Evolutionary conservation across 2,329 filamentous ascomycete species (phyloP).

Genomic region (Aspergillus cejpii): DNA sequence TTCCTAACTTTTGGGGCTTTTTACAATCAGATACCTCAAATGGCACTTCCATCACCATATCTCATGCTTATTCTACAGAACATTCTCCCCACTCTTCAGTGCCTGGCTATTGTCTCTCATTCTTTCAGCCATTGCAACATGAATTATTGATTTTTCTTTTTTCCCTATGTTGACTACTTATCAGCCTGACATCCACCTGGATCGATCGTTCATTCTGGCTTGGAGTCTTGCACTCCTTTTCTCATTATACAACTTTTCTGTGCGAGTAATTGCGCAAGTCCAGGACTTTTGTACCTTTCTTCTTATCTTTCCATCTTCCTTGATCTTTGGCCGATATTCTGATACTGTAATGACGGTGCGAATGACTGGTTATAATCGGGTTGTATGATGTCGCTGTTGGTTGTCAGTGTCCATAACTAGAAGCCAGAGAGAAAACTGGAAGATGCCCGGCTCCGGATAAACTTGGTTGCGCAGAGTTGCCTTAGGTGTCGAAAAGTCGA

Average conservation of each 20-base stretch:
- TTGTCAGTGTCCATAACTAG: conserved; percentile 6
- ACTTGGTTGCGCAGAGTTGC: no score
- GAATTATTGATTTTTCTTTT: conserved; percentile 8
- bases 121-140: conserved; percentile 12
- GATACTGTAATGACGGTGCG: conserved; percentile 17
- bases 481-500: no score
- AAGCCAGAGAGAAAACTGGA: no score
- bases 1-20: not conserved
- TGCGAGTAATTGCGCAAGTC: conserved; percentile 6
- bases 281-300: conserved; percentile 2
- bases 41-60: conserved; percentile 5
- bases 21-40: not conserved
- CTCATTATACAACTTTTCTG: conserved; percentile 6
- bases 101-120: conserved; percentile 14
- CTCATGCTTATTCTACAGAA: conserved; percentile 9
- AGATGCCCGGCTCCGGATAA: no score
- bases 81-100: conserved; percentile 11
- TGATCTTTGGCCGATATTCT: conserved; percentile 2
- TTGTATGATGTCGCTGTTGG: conserved; percentile 10
- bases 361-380: conserved; percentile 10
- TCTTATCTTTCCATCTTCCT: conserved; percentile 7
- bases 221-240: conserved; percentile 7
- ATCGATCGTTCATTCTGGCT: conserved; percentile 16
- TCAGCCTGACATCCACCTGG: conserved; percentile 9
- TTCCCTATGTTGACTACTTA: conserved; percentile 22